Evolutionary conservation across 345 rosid genomes (phyloP).

Genomic region (Zanthoxylum bungeanum): DNA sequence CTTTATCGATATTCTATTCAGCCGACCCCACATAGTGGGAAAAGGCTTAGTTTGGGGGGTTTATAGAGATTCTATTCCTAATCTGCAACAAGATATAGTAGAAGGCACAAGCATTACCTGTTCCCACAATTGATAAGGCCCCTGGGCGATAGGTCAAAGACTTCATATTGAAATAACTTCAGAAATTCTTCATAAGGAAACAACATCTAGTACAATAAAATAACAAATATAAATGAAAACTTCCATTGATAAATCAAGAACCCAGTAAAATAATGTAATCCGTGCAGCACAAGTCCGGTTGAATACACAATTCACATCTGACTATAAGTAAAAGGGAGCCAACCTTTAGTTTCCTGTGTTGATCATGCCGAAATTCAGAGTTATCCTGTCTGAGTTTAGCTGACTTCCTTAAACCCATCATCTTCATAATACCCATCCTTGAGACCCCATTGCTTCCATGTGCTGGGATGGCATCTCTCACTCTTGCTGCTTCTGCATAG

Average conservation of each 20-base stretch:
- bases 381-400: constrained; percentile 36
- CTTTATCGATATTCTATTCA: too few relatives aligned
- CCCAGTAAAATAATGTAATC: not conserved
- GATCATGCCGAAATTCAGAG: constrained; percentile 24
- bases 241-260: constrained; percentile 1
- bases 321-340: constrained; percentile 27
- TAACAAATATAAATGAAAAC: constrained; percentile 4
- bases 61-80: not conserved
- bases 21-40: too few relatives aligned
- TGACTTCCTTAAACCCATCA: constrained; percentile 55
- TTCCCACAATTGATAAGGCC: constrained; percentile 86
- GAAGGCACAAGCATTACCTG: constrained; percentile 41
- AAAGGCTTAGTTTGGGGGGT: too few relatives aligned
- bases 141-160: constrained; percentile 63
- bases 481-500: constrained; percentile 37
- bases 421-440: constrained; percentile 48
- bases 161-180: constrained; percentile 61
- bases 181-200: constrained; percentile 83
- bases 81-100: not conserved
- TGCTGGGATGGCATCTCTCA: constrained; percentile 20
- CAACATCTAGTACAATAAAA: constrained; percentile 38
- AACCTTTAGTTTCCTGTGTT: constrained; percentile 46
- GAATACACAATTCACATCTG: not conserved
- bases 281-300: not conserved
- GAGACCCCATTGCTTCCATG: constrained; percentile 37